Percentiles rank a stretch among this genome's conserved stretches.
Conservation (phyloP, 352 stramenopile genomes). For the Phytophthora lateralis region DNA sequence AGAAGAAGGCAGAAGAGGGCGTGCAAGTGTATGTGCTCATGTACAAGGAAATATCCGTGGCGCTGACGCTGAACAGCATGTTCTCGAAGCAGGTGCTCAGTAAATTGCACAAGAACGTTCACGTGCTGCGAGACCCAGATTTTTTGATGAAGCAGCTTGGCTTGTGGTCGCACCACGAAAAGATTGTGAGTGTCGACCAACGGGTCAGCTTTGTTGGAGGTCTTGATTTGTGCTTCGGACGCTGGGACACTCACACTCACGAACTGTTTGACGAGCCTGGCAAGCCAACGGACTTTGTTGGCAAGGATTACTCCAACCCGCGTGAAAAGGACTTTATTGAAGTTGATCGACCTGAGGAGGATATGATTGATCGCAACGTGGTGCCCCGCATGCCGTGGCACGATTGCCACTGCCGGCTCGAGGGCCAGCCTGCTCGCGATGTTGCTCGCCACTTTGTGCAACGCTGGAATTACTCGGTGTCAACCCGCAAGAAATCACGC, state of each 20-base stretch:
- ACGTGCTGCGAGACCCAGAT: constrained; percentile 89
- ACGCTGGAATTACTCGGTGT: constrained; percentile 89
- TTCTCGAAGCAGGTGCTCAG: constrained; percentile 78
- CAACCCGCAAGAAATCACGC: constrained; percentile 75
- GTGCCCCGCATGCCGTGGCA: constrained; percentile 89
- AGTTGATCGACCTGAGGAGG: constrained; percentile 70
- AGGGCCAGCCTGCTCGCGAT: constrained; percentile 80
- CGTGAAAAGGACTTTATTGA: constrained; percentile 87
- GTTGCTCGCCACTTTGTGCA: constrained; percentile 88
- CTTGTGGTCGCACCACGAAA: constrained; percentile 93
- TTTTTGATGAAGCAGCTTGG: constrained; percentile 89
- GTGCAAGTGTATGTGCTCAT: constrained; percentile 92
- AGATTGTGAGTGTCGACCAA: constrained; percentile 92
- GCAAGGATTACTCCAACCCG: constrained; percentile 88
- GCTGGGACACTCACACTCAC: constrained; percentile 81
- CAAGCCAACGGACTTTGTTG: constrained; percentile 62
- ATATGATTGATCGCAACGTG: constrained; percentile 75
- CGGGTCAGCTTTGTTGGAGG: constrained; percentile 89
- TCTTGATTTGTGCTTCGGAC: constrained; percentile 90
- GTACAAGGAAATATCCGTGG: constrained; percentile 90
- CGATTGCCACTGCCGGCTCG: constrained; percentile 80
- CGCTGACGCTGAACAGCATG: constrained; percentile 85
- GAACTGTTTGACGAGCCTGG: constrained; percentile 68
- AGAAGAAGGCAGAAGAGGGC: constrained; percentile 80
- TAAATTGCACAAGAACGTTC: constrained; percentile 78